These are phyloP conservation scores for Tetrahymena elliotti DNA, from an alignment of 73 alveolate species.

Conservation along the genomic window DNA sequence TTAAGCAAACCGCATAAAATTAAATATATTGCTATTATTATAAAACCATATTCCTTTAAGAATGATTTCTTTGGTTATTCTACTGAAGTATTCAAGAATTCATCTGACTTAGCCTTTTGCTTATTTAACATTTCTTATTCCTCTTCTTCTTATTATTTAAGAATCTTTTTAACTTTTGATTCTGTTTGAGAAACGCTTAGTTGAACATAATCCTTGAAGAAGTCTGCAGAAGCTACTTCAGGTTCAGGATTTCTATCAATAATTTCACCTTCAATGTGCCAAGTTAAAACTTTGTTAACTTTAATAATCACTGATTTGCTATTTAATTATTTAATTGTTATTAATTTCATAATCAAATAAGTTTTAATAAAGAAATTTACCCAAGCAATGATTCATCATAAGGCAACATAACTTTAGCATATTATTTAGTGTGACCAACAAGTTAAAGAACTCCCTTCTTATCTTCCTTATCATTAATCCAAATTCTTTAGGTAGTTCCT, in stretches of 20 bases:
- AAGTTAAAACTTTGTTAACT: conserved; percentile 65
- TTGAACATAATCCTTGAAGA: background rate
- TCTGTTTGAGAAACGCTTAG: background rate
- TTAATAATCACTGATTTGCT: conserved; percentile 72
- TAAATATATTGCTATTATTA: background rate
- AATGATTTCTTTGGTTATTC: background rate
- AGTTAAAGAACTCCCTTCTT: conserved; percentile 62
- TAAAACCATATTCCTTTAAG: background rate
- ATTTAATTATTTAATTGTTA: conserved; percentile 7
- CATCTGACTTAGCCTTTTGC: background rate
- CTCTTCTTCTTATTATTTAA: background rate
- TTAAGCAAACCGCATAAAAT: background rate
- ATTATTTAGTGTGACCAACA: conserved; percentile 86
- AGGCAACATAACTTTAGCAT: conserved; percentile 68
- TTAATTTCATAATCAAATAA: background rate
- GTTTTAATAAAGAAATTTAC: conserved; percentile 51
- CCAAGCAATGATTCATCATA: background rate
- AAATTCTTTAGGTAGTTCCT: conserved; percentile 76
- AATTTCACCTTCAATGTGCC: conserved; percentile 86
- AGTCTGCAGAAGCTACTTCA: background rate
- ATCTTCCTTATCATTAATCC: conserved; percentile 78
- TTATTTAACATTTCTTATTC: background rate
- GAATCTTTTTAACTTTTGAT: background rate
- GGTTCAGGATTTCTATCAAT: background rate
- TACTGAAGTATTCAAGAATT: background rate